A percentile compares a stretch with the other conserved stretches of the same genome.
Evolutionary conservation across 2,329 filamentous ascomycete genomes (phyloP).

Genomic region (Colletotrichum higginsianum): DNA sequence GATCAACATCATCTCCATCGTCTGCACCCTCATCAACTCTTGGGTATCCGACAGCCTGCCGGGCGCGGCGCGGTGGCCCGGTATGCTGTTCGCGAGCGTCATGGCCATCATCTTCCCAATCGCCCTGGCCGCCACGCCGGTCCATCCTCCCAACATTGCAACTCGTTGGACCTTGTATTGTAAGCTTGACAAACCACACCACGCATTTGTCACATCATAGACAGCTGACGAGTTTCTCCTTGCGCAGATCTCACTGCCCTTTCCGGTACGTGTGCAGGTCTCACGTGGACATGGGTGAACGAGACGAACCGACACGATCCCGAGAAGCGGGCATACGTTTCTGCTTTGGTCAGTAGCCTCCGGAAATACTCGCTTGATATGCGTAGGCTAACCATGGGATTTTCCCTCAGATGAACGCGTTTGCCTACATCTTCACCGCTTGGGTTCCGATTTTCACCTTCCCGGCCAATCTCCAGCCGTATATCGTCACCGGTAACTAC

Average conservation of each 20-base stretch:
- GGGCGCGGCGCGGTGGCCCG: slow-evolving; percentile 46
- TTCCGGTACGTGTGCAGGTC: slow-evolving; percentile 43
- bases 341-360: slow-evolving; percentile 45
- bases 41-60: slow-evolving; percentile 48
- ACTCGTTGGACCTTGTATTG: slow-evolving; percentile 47
- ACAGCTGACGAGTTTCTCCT: not conserved
- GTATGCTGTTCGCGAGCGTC: slow-evolving; percentile 46
- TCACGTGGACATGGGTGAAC: slow-evolving; percentile 49
- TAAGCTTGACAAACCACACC: slow-evolving; percentile 20
- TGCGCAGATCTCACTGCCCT: slow-evolving; percentile 45
- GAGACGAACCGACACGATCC: slow-evolving; percentile 47
- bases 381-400: not conserved
- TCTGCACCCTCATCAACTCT: slow-evolving; percentile 45
- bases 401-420: slow-evolving; percentile 47
- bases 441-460: slow-evolving; percentile 51
- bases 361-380: no score
- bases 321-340: slow-evolving; percentile 48
- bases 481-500: slow-evolving; percentile 49
- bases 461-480: slow-evolving; percentile 48
- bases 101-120: slow-evolving; percentile 47
- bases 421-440: slow-evolving; percentile 49
- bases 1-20: slow-evolving; percentile 47
- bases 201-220: no score
- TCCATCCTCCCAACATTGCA: slow-evolving; percentile 44
- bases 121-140: slow-evolving; percentile 46